A percentile compares a stretch with the other conserved stretches of the same genome.
phyloP scores from a whole-genome alignment of 2,329 filamentous ascomycete genomes.

The Fusarium falciforme region DNA sequence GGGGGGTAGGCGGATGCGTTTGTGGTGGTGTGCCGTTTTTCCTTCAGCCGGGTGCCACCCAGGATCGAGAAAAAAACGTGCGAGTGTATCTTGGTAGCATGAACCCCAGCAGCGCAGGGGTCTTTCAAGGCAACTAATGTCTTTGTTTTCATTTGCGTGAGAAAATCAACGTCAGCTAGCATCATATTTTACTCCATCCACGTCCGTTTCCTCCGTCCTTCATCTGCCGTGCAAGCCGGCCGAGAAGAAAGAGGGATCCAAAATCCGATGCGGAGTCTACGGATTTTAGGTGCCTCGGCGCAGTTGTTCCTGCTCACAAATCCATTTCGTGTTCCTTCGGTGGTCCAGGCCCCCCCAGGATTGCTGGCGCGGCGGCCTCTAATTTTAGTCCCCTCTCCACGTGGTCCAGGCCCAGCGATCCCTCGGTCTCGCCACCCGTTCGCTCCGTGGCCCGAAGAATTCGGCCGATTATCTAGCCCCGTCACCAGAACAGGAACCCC shows the following conservation, averaged over 20 bases:
- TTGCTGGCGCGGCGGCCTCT: slow-evolving; percentile 19
- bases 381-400: slow-evolving; percentile 34
- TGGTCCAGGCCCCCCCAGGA: slow-evolving; percentile 1
- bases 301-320: background rate
- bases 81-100: background rate
- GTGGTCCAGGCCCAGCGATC: slow-evolving; percentile 35
- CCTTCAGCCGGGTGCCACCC: background rate
- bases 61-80: background rate
- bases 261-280: background rate
- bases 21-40: background rate
- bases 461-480: slow-evolving; percentile 27
- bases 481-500: background rate
- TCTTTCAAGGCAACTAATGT: background rate
- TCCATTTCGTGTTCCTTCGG: background rate
- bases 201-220: background rate
- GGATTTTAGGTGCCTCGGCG: slow-evolving; percentile 1
- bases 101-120: slow-evolving; percentile 12
- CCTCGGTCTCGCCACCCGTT: slow-evolving; percentile 33
- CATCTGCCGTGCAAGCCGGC: background rate
- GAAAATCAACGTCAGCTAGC: background rate
- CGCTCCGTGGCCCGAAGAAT: slow-evolving; percentile 27
- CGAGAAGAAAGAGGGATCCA: background rate
- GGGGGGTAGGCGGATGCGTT: background rate
- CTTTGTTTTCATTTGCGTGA: background rate
- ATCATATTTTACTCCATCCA: background rate